These are phyloP conservation scores for Fomes fomentarius DNA, from an alignment of 1,284 basidiomycete species.

Conservation along the genomic window DNA sequence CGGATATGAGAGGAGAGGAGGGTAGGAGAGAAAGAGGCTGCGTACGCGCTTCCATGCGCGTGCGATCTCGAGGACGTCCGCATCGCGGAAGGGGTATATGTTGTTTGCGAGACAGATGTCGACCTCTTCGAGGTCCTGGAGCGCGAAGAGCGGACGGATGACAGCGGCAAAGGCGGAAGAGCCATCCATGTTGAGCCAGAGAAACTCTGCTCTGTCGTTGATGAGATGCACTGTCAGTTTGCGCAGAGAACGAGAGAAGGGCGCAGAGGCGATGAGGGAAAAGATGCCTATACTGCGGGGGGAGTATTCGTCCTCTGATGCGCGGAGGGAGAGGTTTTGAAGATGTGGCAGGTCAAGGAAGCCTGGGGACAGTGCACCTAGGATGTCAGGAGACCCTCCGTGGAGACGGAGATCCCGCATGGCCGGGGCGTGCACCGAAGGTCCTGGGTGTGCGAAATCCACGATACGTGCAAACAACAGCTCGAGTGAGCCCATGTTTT, in stretches of 20 bases:
- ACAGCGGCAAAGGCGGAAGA: background rate
- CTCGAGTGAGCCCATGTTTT: slow-evolving; percentile 1
- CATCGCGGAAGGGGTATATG: slow-evolving; percentile 1
- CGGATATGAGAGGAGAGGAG: slow-evolving; percentile 5
- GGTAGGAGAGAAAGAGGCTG: slow-evolving; percentile 7
- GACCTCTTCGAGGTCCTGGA: slow-evolving; percentile 10
- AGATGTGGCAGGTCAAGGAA: slow-evolving; percentile 10
- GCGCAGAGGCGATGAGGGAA: background rate
- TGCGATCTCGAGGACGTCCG: slow-evolving; percentile 12
- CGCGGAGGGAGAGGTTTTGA: background rate
- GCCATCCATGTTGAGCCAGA: background rate
- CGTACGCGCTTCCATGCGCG: slow-evolving; percentile 13
- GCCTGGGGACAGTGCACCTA: background rate
- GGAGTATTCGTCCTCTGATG: slow-evolving; percentile 2
- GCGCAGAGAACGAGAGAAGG: slow-evolving; percentile 9
- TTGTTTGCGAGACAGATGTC: slow-evolving; percentile 4
- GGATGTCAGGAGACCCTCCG: slow-evolving; percentile 1
- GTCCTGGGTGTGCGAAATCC: background rate
- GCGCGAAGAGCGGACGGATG: slow-evolving; percentile 6
- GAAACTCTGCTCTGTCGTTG: background rate
- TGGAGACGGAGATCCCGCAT: slow-evolving; percentile 5
- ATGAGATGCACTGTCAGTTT: slow-evolving; percentile 1
- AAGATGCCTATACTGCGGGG: background rate
- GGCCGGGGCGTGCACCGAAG: background rate
- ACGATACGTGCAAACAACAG: background rate